Conservation (phyloP, 371 early-diverging fungal genomes). For the Syncephalastrum sp. region DNA sequence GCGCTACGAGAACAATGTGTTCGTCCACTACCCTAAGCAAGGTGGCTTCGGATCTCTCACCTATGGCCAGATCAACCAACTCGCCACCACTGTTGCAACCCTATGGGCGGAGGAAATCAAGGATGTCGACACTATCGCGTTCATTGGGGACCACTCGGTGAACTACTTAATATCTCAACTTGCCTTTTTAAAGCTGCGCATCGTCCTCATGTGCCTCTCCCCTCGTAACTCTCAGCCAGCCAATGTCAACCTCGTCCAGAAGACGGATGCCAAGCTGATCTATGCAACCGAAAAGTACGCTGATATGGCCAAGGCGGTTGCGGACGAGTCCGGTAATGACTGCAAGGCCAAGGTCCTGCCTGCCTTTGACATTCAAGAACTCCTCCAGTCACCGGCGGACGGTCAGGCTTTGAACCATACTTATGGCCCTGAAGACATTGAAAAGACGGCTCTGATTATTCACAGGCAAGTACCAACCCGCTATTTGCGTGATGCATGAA, state of each 20-base stretch:
- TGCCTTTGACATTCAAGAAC: constrained; percentile 9
- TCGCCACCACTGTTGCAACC: constrained; percentile 30
- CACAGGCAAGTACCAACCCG: constrained; percentile 6
- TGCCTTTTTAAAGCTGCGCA: constrained; percentile 24
- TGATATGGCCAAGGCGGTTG: background rate
- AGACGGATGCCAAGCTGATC: constrained; percentile 14
- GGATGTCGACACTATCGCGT: constrained; percentile 8
- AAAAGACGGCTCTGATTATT: constrained; percentile 17
- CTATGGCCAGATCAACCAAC: constrained; percentile 22
- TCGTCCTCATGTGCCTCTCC: constrained; percentile 20
- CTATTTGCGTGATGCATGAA: background rate
- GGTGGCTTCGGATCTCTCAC: constrained; percentile 16
- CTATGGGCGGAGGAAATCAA: constrained; percentile 8
- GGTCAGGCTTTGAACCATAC: background rate
- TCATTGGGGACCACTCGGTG: constrained; percentile 22
- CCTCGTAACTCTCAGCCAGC: constrained; percentile 35
- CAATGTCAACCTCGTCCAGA: constrained; percentile 18
- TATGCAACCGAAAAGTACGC: constrained; percentile 16
- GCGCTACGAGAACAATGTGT: constrained; percentile 4
- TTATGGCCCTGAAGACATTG: constrained; percentile 4
- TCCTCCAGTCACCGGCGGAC: background rate
- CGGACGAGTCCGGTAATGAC: background rate
- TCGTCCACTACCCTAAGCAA: constrained; percentile 6
- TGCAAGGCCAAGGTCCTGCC: background rate
- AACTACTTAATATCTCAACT: constrained; percentile 19